A percentile compares a stretch with the other conserved stretches of the same genome.
Conservation (phyloP, 164 flowering plant species). For the Vitis amurensis region DNA sequence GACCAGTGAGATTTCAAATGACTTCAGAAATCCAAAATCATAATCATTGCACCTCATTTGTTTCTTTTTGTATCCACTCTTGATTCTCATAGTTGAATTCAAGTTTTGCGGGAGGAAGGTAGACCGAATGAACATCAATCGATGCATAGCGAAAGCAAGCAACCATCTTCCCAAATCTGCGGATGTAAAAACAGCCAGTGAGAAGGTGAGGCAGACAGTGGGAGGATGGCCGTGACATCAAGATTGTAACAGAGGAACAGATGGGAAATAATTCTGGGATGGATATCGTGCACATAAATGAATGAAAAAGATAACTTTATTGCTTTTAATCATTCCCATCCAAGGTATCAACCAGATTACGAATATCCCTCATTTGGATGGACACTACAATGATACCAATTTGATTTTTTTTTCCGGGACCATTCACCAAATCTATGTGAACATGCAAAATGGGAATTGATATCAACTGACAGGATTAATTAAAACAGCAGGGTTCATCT, state of each 20-base stretch:
- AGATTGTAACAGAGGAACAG: neutral
- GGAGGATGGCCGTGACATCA: neutral
- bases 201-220: neutral
- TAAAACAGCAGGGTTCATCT: neutral
- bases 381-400: neutral
- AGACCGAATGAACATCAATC: slow-evolving; percentile 89
- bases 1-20: slow-evolving; percentile 6
- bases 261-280: neutral
- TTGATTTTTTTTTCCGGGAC: neutral
- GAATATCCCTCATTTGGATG: neutral
- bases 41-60: slow-evolving; percentile 57
- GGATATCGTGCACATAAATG: too few species aligned
- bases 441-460: neutral
- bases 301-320: neutral
- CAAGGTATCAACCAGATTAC: neutral
- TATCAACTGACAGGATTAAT: neutral
- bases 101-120: slow-evolving; percentile 80
- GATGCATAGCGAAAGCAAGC: slow-evolving; percentile 99
- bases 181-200: slow-evolving; percentile 4
- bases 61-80: slow-evolving; percentile 86
- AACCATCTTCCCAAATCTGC: slow-evolving; percentile 93
- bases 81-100: slow-evolving; percentile 72
- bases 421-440: neutral
- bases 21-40: slow-evolving; percentile 4
- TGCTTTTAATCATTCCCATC: neutral